A percentile compares a stretch with the other conserved stretches of the same genome.
phyloP scores from a whole-genome alignment of 306 rosid genomes.

The Corylus heterophylla region DNA sequence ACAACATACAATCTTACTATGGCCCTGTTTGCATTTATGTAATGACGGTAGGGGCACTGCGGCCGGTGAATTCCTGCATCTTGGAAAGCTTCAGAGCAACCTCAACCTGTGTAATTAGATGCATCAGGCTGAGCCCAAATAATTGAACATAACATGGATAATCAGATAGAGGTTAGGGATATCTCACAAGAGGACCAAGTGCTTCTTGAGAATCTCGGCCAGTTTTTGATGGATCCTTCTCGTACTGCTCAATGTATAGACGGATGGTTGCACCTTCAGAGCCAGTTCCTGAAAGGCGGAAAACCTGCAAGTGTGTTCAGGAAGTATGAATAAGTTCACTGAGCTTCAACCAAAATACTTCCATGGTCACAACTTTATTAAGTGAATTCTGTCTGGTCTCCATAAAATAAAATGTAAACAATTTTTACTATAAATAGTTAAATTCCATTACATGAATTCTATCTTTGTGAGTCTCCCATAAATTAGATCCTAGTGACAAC shows the following conservation, averaged over 20 bases:
- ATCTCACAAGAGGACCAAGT: slow-evolving; percentile 88
- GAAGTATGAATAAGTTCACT: slow-evolving; percentile 5
- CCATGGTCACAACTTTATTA: background rate
- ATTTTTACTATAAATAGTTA: background rate
- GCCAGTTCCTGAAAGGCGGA: slow-evolving; percentile 99
- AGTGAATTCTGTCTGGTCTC: background rate
- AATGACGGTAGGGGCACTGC: slow-evolving; percentile 92
- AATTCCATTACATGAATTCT: no score
- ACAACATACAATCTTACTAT: background rate
- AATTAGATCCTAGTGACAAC: background rate
- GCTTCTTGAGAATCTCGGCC: slow-evolving; percentile 90
- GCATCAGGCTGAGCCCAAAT: slow-evolving; percentile 9
- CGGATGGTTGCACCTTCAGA: slow-evolving; percentile 97
- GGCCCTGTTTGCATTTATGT: slow-evolving; percentile 43
- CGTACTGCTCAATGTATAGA: slow-evolving; percentile 95
- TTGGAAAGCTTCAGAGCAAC: slow-evolving; percentile 94
- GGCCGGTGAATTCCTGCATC: slow-evolving; percentile 91
- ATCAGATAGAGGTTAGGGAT: slow-evolving; percentile 8
- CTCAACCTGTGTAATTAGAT: slow-evolving; percentile 68
- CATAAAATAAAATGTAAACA: background rate
- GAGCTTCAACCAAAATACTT: background rate
- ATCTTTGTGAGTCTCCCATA: no score
- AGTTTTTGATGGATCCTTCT: slow-evolving; percentile 83
- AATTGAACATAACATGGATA: background rate
- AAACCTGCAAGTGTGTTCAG: slow-evolving; percentile 52